These are phyloP conservation scores for Eremothecium coryli DNA, from an alignment of 1,139 yeast genomes.

Conservation along the genomic window DNA sequence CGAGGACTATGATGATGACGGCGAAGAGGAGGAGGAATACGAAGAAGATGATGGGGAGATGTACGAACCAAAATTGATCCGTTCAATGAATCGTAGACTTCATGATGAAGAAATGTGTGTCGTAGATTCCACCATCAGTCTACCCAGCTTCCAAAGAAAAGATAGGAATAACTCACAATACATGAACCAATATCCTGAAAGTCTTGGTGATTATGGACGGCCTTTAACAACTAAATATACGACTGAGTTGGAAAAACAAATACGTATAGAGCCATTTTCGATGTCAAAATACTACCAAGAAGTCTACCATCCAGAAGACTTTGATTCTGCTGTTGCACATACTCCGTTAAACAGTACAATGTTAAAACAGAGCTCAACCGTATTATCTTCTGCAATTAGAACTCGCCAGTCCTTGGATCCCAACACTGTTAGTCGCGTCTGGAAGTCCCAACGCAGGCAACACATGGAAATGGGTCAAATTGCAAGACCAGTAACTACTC, in stretches of 20 bases:
- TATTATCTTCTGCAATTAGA: not conserved
- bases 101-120: constrained; percentile 4
- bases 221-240: constrained; percentile 3
- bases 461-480: constrained; percentile 20
- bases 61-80: not conserved
- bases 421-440: constrained; percentile 11
- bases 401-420: constrained; percentile 8
- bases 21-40: not conserved
- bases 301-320: constrained; percentile 5
- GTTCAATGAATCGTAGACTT: constrained; percentile 1
- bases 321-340: not conserved
- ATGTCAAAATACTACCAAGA: constrained; percentile 6
- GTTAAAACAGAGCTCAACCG: constrained; percentile 1
- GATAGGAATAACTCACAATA: constrained; percentile 4
- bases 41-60: not conserved
- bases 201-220: constrained; percentile 2
- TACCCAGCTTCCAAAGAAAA: constrained; percentile 4
- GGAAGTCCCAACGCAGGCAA: constrained; percentile 24
- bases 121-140: constrained; percentile 4
- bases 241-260: constrained; percentile 4
- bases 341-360: constrained; percentile 2
- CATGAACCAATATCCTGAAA: constrained; percentile 1
- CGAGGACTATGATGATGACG: constrained; percentile 1
- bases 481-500: constrained; percentile 16
- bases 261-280: constrained; percentile 3